Conservation (phyloP, 192 early-diverging fungal species). For the Linnemannia exigua region DNA sequence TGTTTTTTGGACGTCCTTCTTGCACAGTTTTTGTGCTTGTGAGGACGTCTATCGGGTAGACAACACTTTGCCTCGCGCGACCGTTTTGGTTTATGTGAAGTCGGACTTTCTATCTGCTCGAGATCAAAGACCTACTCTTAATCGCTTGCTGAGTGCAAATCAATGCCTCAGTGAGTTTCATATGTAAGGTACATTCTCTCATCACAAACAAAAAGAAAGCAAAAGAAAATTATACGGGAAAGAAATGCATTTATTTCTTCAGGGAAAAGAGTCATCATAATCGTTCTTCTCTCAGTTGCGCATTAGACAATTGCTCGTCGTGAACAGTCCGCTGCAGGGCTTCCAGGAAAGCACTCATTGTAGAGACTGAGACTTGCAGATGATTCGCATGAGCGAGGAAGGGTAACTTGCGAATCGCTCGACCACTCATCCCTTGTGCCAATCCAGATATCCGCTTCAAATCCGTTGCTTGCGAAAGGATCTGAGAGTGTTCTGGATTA, state of each 20-base stretch:
- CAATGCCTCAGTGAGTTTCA: constrained; percentile 58
- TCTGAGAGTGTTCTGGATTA: neutral
- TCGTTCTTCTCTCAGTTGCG: neutral
- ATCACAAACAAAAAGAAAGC: constrained; percentile 7
- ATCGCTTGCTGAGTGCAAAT: constrained; percentile 58
- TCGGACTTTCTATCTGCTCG: constrained; percentile 56
- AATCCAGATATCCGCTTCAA: constrained; percentile 22
- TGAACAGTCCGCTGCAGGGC: constrained; percentile 18
- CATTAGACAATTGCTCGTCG: constrained; percentile 12
- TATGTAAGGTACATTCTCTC: constrained; percentile 44
- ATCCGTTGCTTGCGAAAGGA: constrained; percentile 2
- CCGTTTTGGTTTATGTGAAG: constrained; percentile 52
- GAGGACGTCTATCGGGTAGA: constrained; percentile 43
- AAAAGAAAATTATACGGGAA: neutral
- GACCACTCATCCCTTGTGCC: constrained; percentile 60
- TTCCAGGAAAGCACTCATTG: constrained; percentile 17
- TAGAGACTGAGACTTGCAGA: constrained; percentile 29
- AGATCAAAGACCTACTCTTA: constrained; percentile 49
- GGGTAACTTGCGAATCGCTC: constrained; percentile 66
- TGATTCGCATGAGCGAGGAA: constrained; percentile 70
- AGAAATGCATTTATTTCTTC: constrained; percentile 1
- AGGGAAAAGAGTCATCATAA: neutral
- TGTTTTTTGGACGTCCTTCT: constrained; percentile 43
- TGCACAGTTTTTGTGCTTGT: constrained; percentile 60
- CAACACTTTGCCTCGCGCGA: constrained; percentile 56